Evolutionary conservation across 1,139 yeast species (phyloP).

Genomic region (Lodderomyces oxycetoniae): DNA sequence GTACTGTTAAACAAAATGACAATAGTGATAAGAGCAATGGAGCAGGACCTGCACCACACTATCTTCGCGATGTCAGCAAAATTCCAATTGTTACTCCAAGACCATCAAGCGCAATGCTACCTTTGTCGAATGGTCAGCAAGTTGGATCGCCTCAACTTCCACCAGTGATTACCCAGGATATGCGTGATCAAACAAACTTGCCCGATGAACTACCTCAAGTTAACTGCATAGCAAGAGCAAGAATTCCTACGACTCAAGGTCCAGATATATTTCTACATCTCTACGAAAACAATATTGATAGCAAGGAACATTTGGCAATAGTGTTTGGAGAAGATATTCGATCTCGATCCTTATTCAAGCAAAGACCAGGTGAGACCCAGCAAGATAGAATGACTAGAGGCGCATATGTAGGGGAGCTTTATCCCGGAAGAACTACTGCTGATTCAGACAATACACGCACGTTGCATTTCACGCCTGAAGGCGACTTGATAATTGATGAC

Average conservation of each 20-base stretch:
- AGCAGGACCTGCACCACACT: conserved; percentile 1
- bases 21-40: conserved; percentile 2
- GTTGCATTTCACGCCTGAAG: conserved; percentile 41
- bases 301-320: conserved; percentile 93
- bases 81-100: conserved; percentile 16
- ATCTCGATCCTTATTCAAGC: conserved; percentile 64
- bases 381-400: conserved; percentile 96
- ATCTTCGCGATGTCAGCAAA: conserved; percentile 11
- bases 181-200: conserved; percentile 19
- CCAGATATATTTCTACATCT: conserved; percentile 90
- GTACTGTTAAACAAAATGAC: background rate
- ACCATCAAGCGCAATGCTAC: conserved; percentile 9
- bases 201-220: conserved; percentile 55
- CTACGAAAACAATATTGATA: conserved; percentile 79
- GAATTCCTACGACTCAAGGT: conserved; percentile 90
- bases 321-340: conserved; percentile 92
- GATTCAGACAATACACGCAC: conserved; percentile 29
- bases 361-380: conserved; percentile 70
- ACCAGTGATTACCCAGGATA: conserved; percentile 13
- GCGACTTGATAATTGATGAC: conserved; percentile 44
- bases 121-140: conserved; percentile 4
- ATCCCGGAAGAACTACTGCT: conserved; percentile 76
- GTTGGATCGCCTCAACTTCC: conserved; percentile 12
- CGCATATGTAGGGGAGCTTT: conserved; percentile 84
- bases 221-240: conserved; percentile 85